These are phyloP conservation scores for Zasmidium angulare DNA, from an alignment of 2,329 filamentous ascomycete genomes.

Conservation along the genomic window DNA sequence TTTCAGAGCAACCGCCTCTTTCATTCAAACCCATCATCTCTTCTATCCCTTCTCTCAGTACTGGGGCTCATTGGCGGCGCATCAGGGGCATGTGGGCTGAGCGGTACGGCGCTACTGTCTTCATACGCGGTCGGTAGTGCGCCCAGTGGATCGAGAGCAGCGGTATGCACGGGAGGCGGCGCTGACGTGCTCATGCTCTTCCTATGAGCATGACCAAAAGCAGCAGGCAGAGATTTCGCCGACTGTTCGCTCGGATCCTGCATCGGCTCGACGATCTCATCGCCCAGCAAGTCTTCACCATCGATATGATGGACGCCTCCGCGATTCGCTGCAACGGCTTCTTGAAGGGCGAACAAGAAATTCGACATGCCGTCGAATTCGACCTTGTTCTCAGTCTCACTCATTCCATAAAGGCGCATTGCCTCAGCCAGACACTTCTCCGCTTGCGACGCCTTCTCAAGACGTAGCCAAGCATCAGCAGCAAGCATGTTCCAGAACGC, in stretches of 20 bases:
- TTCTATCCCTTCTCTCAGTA: constrained; percentile 22
- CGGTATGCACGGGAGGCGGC: constrained; percentile 16
- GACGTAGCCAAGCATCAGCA: constrained; percentile 77
- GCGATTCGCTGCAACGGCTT: constrained; percentile 54
- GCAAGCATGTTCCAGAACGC: constrained; percentile 85
- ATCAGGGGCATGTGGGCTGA: constrained; percentile 22
- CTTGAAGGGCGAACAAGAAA: constrained; percentile 68
- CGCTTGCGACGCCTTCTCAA: constrained; percentile 75
- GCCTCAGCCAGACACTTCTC: constrained; percentile 75
- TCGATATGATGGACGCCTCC: constrained; percentile 37
- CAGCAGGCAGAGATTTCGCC: constrained; percentile 15
- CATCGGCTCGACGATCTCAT: constrained; percentile 30
- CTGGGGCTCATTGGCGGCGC: constrained; percentile 18
- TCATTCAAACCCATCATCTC: constrained; percentile 36
- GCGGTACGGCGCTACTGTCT: constrained; percentile 6
- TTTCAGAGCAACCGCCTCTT: neutral
- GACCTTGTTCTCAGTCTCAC: constrained; percentile 8
- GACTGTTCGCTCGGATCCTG: constrained; percentile 39
- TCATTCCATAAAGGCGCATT: constrained; percentile 47
- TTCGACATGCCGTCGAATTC: constrained; percentile 53
- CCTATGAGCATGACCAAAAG: constrained; percentile 37
- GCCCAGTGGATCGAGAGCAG: constrained; percentile 34
- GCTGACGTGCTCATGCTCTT: constrained; percentile 43
- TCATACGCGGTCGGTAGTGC: constrained; percentile 31
- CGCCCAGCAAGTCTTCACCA: constrained; percentile 33